Conservation (phyloP, 805 yeast species). For the Suhomyces kilbournensis region DNA sequence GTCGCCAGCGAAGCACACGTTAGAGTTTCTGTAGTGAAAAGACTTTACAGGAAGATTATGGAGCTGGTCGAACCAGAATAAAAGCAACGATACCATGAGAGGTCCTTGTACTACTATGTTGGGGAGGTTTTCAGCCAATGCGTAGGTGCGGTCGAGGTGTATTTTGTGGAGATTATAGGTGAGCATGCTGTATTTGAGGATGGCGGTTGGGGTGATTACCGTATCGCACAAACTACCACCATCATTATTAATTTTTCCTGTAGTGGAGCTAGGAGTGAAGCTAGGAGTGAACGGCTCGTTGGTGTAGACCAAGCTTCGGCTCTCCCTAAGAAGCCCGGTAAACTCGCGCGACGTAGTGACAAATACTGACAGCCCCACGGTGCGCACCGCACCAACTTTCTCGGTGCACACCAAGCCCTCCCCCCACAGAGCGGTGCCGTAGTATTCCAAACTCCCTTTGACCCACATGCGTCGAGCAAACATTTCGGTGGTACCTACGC, state of each 20-base stretch:
- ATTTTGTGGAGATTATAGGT: conserved; percentile 83
- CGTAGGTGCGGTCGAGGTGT: conserved; percentile 65
- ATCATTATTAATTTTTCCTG: background rate
- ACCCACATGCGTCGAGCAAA: conserved; percentile 76
- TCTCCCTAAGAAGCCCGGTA: conserved; percentile 42
- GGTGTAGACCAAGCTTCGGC: conserved; percentile 62
- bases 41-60: conserved; percentile 15
- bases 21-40: conserved; percentile 48
- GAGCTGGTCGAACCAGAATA: conserved; percentile 46
- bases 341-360: conserved; percentile 58
- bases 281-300: conserved; percentile 26
- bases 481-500: conserved; percentile 12
- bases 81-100: conserved; percentile 56
- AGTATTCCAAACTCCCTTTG: conserved; percentile 56
- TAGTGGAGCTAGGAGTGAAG: background rate
- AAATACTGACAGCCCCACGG: conserved; percentile 36
- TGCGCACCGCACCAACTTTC: conserved; percentile 40
- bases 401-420: conserved; percentile 49
- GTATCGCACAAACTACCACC: conserved; percentile 7
- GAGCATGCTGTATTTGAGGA: conserved; percentile 67
- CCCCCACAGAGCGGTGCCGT: conserved; percentile 5
- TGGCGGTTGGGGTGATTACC: conserved; percentile 40
- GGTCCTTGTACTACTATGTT: conserved; percentile 79
- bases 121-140: conserved; percentile 60
- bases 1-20: conserved; percentile 44